These are phyloP conservation scores for Candida multigemmis DNA, from an alignment of 805 yeast genomes.

Conservation along the genomic window DNA sequence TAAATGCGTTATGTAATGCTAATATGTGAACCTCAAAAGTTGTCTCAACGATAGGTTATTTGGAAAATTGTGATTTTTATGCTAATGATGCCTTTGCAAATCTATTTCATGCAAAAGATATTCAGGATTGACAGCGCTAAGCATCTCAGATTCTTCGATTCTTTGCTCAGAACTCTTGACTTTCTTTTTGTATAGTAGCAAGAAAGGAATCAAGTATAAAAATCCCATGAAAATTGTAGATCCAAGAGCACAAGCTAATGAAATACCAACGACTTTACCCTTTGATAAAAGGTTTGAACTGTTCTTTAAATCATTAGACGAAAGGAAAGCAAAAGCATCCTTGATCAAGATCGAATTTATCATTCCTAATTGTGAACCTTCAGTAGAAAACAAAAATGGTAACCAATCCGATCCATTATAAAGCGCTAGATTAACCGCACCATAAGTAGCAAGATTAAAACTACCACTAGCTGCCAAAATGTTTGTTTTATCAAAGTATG, in stretches of 20 bases:
- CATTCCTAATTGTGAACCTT: constrained; percentile 13
- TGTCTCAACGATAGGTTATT: background rate
- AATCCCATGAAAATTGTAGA: constrained; percentile 32
- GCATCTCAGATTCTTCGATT: constrained; percentile 35
- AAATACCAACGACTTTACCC: constrained; percentile 37
- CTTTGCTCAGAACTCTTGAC: constrained; percentile 16
- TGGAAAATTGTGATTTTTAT: background rate
- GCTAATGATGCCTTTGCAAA: constrained; percentile 22
- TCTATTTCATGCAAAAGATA: constrained; percentile 37
- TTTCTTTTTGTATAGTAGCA: constrained; percentile 19
- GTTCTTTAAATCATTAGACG: constrained; percentile 19
- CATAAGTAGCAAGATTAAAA: constrained; percentile 39
- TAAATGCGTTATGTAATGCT: background rate
- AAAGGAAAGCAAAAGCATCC: constrained; percentile 24
- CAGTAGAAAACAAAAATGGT: constrained; percentile 45
- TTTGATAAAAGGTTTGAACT: constrained; percentile 13
- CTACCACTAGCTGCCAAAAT: constrained; percentile 52
- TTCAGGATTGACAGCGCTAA: constrained; percentile 34
- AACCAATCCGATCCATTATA: constrained; percentile 61
- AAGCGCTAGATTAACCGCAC: constrained; percentile 50
- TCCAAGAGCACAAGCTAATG: constrained; percentile 37
- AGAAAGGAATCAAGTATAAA: constrained; percentile 31
- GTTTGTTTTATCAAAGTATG: constrained; percentile 33
- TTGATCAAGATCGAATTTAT: constrained; percentile 22
- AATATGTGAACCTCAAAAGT: background rate